Evolutionary conservation across 768 basidiomycete genomes (phyloP), one percentile per base, ranked within the genome.

Genomic region (Tephrocybe sp.): DNA sequence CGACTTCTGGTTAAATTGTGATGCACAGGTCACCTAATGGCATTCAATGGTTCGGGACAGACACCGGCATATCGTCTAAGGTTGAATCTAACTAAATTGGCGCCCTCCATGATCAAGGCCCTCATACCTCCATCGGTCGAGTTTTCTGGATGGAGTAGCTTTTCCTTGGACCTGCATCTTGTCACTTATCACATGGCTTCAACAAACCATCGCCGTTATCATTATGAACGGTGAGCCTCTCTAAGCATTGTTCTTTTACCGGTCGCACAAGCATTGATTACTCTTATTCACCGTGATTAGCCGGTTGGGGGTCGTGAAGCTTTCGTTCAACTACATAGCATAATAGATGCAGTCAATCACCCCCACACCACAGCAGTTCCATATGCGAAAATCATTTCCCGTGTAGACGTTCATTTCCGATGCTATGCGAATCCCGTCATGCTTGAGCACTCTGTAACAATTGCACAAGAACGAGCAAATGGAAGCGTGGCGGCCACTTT

Each of bases 81-180:
- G 29, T 36, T 36, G 34, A 40, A 47, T 50, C 49, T 50, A 50
- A 47, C 41, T 31, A 47, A 43, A 38, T 49, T 41, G n/a, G 23
- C 39, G 39, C 39, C 43, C 38, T 49, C 34, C 24, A 41, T 22
- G 24, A 31, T 11, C n/a, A n/a, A 24, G 18, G 12, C 16, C 11
- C 22, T 36, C 30, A 34, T 16, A 18, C 11, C 23, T 36, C 34
- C 34, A 10, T 11, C n/a, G 29, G 12, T 7, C 29, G 29, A 12
- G 31, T 6, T 15, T 34, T 36, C 33, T 12, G 13, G 30, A 41
- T 40, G 27, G 46, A 21, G 21, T n/a, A 27, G n/a, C n/a, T n/a
- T n/a, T n/a, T n/a, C n/a, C n/a, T n/a, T n/a, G n/a, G 4, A 30
- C 21, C 22, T 22, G 16, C 15, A 31, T 9, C 16, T 22, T 15